These are phyloP conservation scores for Daldinia eschscholtzii DNA, from an alignment of 2,329 filamentous ascomycete genomes.

Conservation along the genomic window DNA sequence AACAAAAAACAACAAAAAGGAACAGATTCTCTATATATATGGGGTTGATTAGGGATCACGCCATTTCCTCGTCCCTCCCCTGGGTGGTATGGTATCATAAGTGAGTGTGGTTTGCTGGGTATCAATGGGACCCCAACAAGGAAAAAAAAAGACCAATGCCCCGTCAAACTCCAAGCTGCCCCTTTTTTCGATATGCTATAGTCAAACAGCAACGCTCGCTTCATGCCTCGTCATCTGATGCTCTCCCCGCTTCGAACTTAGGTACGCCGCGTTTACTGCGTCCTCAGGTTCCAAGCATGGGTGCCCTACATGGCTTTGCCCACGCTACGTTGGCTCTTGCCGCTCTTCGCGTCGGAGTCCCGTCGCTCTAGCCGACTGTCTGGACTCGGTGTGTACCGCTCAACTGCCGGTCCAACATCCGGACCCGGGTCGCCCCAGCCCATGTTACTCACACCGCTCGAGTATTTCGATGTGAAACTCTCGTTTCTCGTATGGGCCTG, in stretches of 20 bases:
- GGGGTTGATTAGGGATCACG: not conserved
- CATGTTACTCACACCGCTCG: constrained; percentile 61
- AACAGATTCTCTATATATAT: constrained; percentile 19
- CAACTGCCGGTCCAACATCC: constrained; percentile 61
- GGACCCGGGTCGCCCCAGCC: constrained; percentile 68
- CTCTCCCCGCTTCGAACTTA: not conserved
- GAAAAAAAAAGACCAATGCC: constrained; percentile 31
- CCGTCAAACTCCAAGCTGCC: constrained; percentile 42
- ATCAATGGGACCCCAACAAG: constrained; percentile 30
- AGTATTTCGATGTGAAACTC: constrained; percentile 62
- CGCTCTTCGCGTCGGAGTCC: constrained; percentile 43
- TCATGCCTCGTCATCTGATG: constrained; percentile 24
- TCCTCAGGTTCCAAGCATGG: not conserved
- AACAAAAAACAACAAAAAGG: constrained; percentile 15
- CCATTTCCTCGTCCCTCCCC: constrained; percentile 11
- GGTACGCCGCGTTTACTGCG: not conserved
- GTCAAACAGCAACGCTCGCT: constrained; percentile 22
- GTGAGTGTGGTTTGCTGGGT: constrained; percentile 40
- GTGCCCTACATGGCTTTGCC: constrained; percentile 53
- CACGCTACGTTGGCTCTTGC: constrained; percentile 49
- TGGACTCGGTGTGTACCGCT: constrained; percentile 48
- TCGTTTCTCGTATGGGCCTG: constrained; percentile 54
- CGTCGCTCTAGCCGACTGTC: constrained; percentile 35
- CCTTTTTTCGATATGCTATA: constrained; percentile 31
- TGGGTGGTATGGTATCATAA: constrained; percentile 43